Base-by-base conservation (phyloP, 805 yeast genomes). In the Kluyveromyces nonfermentans region DNA sequence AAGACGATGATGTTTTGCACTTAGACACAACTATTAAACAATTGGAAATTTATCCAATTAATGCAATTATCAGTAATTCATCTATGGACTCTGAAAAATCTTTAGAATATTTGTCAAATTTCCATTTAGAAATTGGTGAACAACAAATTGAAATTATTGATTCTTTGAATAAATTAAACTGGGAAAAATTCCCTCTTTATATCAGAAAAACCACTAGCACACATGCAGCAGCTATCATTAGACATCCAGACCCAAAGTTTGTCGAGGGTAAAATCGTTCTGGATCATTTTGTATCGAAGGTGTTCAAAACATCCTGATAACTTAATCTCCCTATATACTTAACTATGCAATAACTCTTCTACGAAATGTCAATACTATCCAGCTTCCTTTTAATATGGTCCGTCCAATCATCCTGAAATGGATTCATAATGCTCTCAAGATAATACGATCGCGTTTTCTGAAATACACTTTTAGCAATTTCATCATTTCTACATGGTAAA, bases 141-240 rank as follows among this genome's bases (percentile, higher is more conserved):
- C 48, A 56, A 28, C 89, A 85, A 56, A 53, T 63, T 42, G 64
- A 59, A 12, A 82, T 84, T 35, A 70, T 83, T 28, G 63, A 63
- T 22, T 69, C 72, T 41, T 70, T 86, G 57, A 85, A 85, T 59
- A 51, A 61, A 3, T 58, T 85, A 4, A 54, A 65, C 1, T 87
- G 95, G 95, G 60, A 66, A 35, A 86, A 85, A 57, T 81, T 63
- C 51, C 89, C 93, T 0, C 71, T 86, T 21, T 72, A 80, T 46
- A 82, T 86, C 46, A 71, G 80, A 33, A 66, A 73, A 25, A 80
- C 90, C 5, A 71, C 71, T 40, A 74, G 79, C 36, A 75, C 94
- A 1, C 96, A 86, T 56, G 86, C 94, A 1, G 94, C 93, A 1
- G 80, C 86, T 1, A 83, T 86, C 46, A 85, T 80, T 35, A 72